phyloP scores from a whole-genome alignment of 2,329 filamentous ascomycete species.

The Fusarium sp. region DNA sequence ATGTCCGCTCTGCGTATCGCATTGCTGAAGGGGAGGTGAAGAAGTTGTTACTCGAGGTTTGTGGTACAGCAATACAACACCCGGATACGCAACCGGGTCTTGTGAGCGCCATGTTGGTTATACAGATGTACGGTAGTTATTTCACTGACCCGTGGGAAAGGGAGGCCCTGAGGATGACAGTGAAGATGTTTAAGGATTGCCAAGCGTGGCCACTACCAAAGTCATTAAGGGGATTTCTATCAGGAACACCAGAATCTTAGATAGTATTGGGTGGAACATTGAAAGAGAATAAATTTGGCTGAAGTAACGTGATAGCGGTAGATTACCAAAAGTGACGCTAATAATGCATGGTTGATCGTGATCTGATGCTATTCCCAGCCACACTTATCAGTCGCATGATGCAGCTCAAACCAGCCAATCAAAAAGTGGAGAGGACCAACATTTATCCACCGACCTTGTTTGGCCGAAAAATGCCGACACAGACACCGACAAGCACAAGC shows the following conservation, averaged over 20 bases:
- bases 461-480: constrained; percentile 27
- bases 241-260: constrained; percentile 57
- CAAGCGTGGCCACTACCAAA: constrained; percentile 42
- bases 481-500: constrained; percentile 2
- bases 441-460: constrained; percentile 21
- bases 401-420: background rate
- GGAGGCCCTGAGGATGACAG: constrained; percentile 35
- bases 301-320: background rate
- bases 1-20: constrained; percentile 32
- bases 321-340: background rate
- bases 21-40: constrained; percentile 34
- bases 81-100: constrained; percentile 29
- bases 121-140: constrained; percentile 40
- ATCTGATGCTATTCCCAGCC: constrained; percentile 10
- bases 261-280: too few species aligned
- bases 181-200: constrained; percentile 36
- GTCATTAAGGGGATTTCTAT: constrained; percentile 11
- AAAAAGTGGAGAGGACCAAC: constrained; percentile 9
- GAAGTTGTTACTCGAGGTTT: constrained; percentile 36
- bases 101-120: constrained; percentile 32
- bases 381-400: constrained; percentile 17
- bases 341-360: constrained; percentile 3
- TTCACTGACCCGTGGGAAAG: constrained; percentile 44
- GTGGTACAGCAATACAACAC: constrained; percentile 37
- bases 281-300: too few species aligned